Evolutionary conservation across 306 rosid species (phyloP).

Genomic region (Mimosa pudica): DNA sequence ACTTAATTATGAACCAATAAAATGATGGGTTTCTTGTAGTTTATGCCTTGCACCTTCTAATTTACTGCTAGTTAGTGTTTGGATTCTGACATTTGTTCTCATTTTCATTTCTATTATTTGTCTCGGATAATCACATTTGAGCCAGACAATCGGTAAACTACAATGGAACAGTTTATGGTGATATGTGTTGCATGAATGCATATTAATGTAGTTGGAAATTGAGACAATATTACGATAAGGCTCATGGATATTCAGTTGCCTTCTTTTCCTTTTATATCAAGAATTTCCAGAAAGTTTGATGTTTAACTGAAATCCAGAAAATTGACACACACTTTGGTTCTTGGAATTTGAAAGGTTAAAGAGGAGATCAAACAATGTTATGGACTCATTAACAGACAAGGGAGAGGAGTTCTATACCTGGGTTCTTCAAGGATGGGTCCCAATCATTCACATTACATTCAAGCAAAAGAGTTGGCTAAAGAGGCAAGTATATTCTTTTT

Average conservation of each 20-base stretch:
- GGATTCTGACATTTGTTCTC: constrained; percentile 16
- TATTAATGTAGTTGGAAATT: constrained; percentile 8
- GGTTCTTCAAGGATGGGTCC: constrained; percentile 92
- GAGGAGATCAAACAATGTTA: constrained; percentile 82
- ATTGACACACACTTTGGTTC: not conserved
- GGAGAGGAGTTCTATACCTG: constrained; percentile 84
- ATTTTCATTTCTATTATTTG: constrained; percentile 25
- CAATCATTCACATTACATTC: constrained; percentile 68
- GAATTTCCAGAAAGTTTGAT: constrained; percentile 7
- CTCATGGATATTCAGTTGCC: not conserved
- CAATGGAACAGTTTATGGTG: constrained; percentile 12
- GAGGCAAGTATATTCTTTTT: constrained; percentile 58
- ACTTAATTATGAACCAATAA: constrained; percentile 10
- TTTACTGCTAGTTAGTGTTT: constrained; percentile 1
- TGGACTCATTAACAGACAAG: constrained; percentile 74
- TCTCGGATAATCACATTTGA: constrained; percentile 18
- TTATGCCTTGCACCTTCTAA: constrained; percentile 7
- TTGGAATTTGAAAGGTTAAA: constrained; percentile 57
- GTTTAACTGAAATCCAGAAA: constrained; percentile 24
- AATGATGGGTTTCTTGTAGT: constrained; percentile 1
- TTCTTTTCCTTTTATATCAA: constrained; percentile 16
- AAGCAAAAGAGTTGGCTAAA: constrained; percentile 64
- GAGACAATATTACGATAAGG: not conserved
- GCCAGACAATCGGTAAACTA: not conserved
- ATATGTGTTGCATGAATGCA: not conserved